Evolutionary conservation across 768 basidiomycete genomes (phyloP), one percentile per base, ranked within the genome.

Genomic region (Rhodotorula babjevae): DNA sequence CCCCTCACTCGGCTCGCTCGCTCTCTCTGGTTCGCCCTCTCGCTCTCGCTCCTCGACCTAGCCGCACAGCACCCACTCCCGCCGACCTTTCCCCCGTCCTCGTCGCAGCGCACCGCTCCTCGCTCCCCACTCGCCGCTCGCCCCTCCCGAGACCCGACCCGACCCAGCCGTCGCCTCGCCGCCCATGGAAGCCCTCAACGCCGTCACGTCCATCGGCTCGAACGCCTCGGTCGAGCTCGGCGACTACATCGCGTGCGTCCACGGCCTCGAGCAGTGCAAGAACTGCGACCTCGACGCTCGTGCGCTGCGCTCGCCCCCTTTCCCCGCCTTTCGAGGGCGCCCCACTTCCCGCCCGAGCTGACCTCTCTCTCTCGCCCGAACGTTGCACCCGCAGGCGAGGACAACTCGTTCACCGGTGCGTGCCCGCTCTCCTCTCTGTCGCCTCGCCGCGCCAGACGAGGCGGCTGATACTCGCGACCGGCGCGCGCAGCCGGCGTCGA

Each of bases 351-450:
- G 15, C 49, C 15, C 31, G 60, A 47, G 52, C 58, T 70, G 47
- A 64, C 31, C 15, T 23, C 56, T 36, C 10, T 11, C 27, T 21
- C 19, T 44, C 56, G 18, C 23, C 42, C 31, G 40, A n/a, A n/a
- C n/a, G n/a, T n/a, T n/a, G n/a, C n/a, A n/a, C n/a, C n/a, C 40
- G 25, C 63, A 60, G 63, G 55, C 42, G 72, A 71, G 56, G 73
- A 75, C 63, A 75, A 75, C 60, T 65, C 67, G 40, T 71, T 75
- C 61, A 68, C 69, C 4, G 63, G 60, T 61, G 19, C 47, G 60
- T 36, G 5, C 5, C 36, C 36, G 36, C 36, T 36, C 27, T 29
- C 7, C 27, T n/a, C 44, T n/a, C 29, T 44, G 25, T 40, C 11
- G 15, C n/a, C 42, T 19, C 31, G 53, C 40, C 18, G 11, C 36